Conservation (phyloP, 148 eudicot genomes). For the Tetragonia tetragonoides region DNA sequence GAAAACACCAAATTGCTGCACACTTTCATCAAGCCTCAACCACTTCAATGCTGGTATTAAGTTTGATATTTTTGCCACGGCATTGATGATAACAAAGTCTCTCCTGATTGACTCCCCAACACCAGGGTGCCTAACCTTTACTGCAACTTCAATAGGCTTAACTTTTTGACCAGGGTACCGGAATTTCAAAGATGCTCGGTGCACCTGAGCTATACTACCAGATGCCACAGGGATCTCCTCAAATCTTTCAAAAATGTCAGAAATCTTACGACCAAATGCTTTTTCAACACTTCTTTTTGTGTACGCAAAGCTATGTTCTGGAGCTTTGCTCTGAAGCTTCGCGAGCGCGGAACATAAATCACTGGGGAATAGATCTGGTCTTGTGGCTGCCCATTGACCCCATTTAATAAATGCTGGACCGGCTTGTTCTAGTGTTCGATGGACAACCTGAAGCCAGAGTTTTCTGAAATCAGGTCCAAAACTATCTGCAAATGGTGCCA, state of each 20-base stretch:
- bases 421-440: constrained; percentile 37
- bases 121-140: constrained; percentile 49
- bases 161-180: constrained; percentile 30
- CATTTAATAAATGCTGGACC: constrained; percentile 52
- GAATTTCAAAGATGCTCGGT: constrained; percentile 34
- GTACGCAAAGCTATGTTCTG: constrained; percentile 39
- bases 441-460: constrained; percentile 41
- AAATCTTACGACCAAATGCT: constrained; percentile 42
- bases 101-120: constrained; percentile 44
- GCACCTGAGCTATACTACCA: constrained; percentile 49
- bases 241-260: constrained; percentile 42
- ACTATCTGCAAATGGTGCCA: constrained; percentile 44
- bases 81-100: constrained; percentile 43
- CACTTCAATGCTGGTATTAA: constrained; percentile 37
- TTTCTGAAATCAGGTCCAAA: constrained; percentile 43
- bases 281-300: constrained; percentile 33
- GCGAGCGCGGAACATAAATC: constrained; percentile 41
- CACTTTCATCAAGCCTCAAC: constrained; percentile 45
- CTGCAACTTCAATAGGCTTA: constrained; percentile 45
- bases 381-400: constrained; percentile 51
- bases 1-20: constrained; percentile 43
- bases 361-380: constrained; percentile 40
- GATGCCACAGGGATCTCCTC: constrained; percentile 41
- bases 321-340: constrained; percentile 41
- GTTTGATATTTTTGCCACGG: constrained; percentile 34